Base-by-base conservation (phyloP, 2,329 filamentous ascomycete genomes). In the Clarireedia paspali region DNA sequence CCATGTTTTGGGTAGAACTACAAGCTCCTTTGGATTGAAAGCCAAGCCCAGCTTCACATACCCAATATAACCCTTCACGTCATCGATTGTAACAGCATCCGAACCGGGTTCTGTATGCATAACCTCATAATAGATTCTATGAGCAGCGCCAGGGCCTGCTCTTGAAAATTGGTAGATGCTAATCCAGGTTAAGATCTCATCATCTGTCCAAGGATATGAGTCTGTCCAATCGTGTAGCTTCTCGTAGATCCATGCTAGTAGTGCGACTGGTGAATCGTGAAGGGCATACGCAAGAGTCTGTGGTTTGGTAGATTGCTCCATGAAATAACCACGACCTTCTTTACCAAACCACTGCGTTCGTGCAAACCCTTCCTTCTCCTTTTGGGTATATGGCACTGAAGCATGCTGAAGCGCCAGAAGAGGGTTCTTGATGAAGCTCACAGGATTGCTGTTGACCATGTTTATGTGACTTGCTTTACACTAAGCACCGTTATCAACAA, bases 191-290 rank as follows among this genome's bases (percentile, higher is more conserved):
- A 89, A 70, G 15, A 91, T 77, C 71, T 91, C 87, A 58, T 91
- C 87, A 59, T 89, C 84, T 0, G 82, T 85, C 87, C 87, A 91
- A 0, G 79, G 73, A 64, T 90, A 91, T 0, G 63, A 64, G 63
- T 91, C 87, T 0, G 83, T 83, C 88, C 88, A 92, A 62, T 87
- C 84, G 63, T 85, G 81, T 17, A 92, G 73, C 66, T 92, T 92
- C 71, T 92, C 89, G 62, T 87, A 88, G 39, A 92, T 83, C 89
- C 89, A 94, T 0, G 86, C 81, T 1, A 92, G 74, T 3, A 90
- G 71, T 0, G 79, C 86, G 0, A 88, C 78, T 0, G 89, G 89
- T 6, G 79, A 84, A 66, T 91, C 87, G 0, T 80, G 75, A 2
- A 91, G 75, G 0, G 75, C 82, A 64, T 88, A 89, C 0, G 84